These are phyloP conservation scores for Juglanconis sp. DNA, from an alignment of 2,329 filamentous ascomycete species.

Conservation along the genomic window DNA sequence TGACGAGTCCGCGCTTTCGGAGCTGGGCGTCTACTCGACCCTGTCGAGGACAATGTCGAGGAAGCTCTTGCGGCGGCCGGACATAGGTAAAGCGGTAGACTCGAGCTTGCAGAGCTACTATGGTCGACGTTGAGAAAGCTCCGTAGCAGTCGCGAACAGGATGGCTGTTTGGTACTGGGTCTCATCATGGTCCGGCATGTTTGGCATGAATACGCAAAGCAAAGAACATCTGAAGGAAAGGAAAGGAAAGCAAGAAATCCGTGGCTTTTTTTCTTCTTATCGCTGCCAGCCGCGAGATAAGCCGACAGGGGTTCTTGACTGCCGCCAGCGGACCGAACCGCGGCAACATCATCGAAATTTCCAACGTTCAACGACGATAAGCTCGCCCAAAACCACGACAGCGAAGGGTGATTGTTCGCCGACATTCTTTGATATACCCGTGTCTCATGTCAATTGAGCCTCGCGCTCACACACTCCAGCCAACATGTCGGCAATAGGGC, in stretches of 20 bases:
- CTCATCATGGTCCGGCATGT: slow-evolving; percentile 9
- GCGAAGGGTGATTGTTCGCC: not conserved
- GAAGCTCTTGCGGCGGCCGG: slow-evolving; percentile 12
- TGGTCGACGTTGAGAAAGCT: slow-evolving; percentile 10
- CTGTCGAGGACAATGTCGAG: not conserved
- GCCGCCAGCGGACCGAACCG: not conserved
- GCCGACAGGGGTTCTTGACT: slow-evolving; percentile 5
- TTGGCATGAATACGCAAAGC: not conserved
- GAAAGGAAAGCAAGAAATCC: not conserved
- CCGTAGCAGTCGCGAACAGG: slow-evolving; percentile 18
- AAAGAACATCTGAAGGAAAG: not conserved
- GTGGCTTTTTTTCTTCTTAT: slow-evolving; percentile 1
- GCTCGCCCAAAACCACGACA: not conserved
- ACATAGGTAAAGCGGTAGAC: slow-evolving; percentile 15
- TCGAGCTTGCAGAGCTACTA: slow-evolving; percentile 3
- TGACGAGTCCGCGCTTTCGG: not conserved
- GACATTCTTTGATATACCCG: not conserved
- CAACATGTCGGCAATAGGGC: slow-evolving; percentile 46
- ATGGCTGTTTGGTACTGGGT: slow-evolving; percentile 8
- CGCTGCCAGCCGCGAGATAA: slow-evolving; percentile 11
- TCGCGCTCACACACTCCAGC: slow-evolving; percentile 11
- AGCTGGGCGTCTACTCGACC: not conserved
- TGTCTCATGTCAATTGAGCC: slow-evolving; percentile 3
- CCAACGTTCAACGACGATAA: not conserved
- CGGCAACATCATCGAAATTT: slow-evolving; percentile 6